phyloP scores from a whole-genome alignment of 306 rosid species.

The Cicer arietinum region DNA sequence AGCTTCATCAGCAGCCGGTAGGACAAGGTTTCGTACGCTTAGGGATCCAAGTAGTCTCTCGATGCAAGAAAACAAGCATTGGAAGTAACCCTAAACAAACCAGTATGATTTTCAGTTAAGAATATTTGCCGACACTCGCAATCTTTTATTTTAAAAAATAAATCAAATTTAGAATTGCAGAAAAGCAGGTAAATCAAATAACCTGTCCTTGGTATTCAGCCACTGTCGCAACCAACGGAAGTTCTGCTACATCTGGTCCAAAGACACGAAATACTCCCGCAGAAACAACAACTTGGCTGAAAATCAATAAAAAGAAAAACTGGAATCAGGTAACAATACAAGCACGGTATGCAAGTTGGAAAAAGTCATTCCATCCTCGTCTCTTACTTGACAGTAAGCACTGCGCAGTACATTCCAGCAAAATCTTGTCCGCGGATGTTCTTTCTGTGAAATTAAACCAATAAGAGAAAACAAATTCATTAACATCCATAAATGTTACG shows the following conservation, averaged over 20 bases:
- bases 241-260: constrained; percentile 90
- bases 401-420: constrained; percentile 89
- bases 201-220: constrained; percentile 87
- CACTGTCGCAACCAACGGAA: constrained; percentile 90
- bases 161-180: neutral
- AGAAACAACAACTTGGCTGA: constrained; percentile 71
- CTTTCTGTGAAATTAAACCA: constrained; percentile 60
- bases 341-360: neutral
- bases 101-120: neutral
- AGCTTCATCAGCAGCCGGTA: constrained; percentile 96
- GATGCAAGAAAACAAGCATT: constrained; percentile 80
- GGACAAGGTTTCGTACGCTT: constrained; percentile 68
- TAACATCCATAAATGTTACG: neutral
- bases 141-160: neutral
- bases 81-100: constrained; percentile 80
- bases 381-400: constrained; percentile 87
- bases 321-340: neutral
- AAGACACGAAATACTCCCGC: constrained; percentile 90
- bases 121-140: neutral
- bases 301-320: constrained; percentile 10
- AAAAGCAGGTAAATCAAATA: constrained; percentile 12
- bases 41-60: constrained; percentile 71
- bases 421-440: constrained; percentile 82
- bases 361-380: constrained; percentile 1
- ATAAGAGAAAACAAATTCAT: neutral